These are phyloP conservation scores for Curvularia hawaiiensis DNA, from an alignment of 2,329 filamentous ascomycete genomes.

Conservation along the genomic window DNA sequence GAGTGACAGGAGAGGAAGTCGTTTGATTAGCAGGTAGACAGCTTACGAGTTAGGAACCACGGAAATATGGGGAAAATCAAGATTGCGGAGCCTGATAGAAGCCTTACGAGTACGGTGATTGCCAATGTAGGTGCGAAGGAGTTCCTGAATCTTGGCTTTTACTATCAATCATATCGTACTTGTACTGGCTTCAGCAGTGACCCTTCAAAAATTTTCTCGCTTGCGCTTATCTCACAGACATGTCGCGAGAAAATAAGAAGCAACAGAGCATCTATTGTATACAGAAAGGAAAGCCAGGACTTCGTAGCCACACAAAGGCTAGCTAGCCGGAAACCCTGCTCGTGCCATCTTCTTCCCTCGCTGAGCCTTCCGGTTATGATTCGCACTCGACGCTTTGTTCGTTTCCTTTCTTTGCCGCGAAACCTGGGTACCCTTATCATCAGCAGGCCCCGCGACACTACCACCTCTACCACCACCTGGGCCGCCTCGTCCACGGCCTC, in stretches of 20 bases:
- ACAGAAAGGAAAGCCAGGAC: background rate
- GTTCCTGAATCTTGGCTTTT: too few relatives aligned
- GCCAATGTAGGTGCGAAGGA: too few relatives aligned
- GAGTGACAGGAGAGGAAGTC: too few relatives aligned
- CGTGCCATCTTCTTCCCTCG: constrained; percentile 66
- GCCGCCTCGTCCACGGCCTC: constrained; percentile 43
- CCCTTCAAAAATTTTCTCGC: too few relatives aligned
- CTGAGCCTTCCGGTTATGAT: constrained; percentile 82
- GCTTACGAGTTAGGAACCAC: too few relatives aligned
- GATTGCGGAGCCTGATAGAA: too few relatives aligned
- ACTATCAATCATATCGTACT: too few relatives aligned
- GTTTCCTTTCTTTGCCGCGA: constrained; percentile 80
- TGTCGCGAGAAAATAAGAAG: background rate
- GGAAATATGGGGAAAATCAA: too few relatives aligned
- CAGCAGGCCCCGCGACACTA: constrained; percentile 67
- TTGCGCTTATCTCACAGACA: too few relatives aligned
- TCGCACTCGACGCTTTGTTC: constrained; percentile 79
- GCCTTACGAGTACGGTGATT: too few relatives aligned
- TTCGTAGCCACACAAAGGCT: constrained; percentile 15
- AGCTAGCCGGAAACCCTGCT: constrained; percentile 54
- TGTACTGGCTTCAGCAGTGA: too few relatives aligned
- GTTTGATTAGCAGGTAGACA: too few relatives aligned
- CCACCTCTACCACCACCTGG: constrained; percentile 43
- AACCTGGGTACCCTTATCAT: constrained; percentile 72
- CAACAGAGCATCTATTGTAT: background rate